A percentile compares a stretch with the other conserved stretches of the same genome.
Evolutionary conservation across 768 basidiomycete genomes (phyloP).

Genomic region (Rhizopogon vinicolor): DNA sequence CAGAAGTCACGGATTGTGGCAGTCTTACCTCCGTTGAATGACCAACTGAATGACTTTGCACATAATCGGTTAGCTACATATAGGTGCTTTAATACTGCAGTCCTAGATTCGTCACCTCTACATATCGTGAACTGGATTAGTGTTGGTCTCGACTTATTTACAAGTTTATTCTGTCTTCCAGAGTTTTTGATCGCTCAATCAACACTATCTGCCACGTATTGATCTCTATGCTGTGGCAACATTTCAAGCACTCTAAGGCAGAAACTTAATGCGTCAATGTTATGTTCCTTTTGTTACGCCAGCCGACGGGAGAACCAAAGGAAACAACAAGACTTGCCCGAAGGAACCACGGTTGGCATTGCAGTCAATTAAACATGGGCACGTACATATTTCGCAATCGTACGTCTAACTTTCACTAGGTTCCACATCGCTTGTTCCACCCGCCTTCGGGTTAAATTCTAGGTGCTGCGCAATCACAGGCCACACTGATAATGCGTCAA

Average conservation of each 20-base stretch:
- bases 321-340: no score
- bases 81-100: no score
- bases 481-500: constrained; percentile 47
- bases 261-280: no score
- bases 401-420: constrained; percentile 10
- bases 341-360: no score
- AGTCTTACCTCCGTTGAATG: constrained; percentile 52
- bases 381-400: neutral
- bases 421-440: constrained; percentile 16
- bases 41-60: neutral
- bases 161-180: neutral
- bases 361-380: neutral
- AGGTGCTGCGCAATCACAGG: constrained; percentile 59
- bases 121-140: neutral
- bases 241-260: no score
- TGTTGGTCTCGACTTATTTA: neutral
- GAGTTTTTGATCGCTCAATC: no score
- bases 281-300: no score
- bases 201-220: no score
- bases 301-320: no score
- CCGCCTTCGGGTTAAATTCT: constrained; percentile 48
- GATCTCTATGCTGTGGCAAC: no score
- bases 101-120: neutral
- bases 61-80: neutral
- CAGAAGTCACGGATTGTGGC: constrained; percentile 30